Evolutionary conservation across 139 green algal species (phyloP).

Genomic region (Micromonas commoda): DNA sequence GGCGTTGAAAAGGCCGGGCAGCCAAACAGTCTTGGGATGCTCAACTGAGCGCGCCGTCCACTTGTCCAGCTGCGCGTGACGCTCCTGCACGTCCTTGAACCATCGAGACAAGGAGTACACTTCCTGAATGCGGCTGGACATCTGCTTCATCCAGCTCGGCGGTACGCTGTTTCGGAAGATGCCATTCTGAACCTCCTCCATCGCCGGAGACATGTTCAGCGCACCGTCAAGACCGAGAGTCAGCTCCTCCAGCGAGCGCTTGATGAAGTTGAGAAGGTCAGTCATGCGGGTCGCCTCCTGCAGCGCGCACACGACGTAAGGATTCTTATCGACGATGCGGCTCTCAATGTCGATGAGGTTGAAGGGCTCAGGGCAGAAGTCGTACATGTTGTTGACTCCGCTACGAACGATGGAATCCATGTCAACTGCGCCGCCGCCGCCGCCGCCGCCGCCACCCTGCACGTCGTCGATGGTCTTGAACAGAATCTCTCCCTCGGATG

Average conservation of each 20-base stretch:
- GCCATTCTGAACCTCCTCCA: constrained; percentile 64
- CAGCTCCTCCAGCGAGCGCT: constrained; percentile 72
- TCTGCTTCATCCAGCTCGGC: constrained; percentile 63
- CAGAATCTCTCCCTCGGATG: constrained; percentile 68
- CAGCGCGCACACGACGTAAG: constrained; percentile 73
- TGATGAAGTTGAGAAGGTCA: constrained; percentile 68
- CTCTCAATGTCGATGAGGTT: constrained; percentile 78
- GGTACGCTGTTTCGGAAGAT: constrained; percentile 66
- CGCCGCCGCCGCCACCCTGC: constrained; percentile 44
- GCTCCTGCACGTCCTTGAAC: constrained; percentile 64
- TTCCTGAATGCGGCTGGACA: constrained; percentile 75
- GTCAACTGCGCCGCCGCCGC: constrained; percentile 38
- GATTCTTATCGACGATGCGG: constrained; percentile 69
- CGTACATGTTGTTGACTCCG: constrained; percentile 54
- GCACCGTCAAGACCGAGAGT: constrained; percentile 73
- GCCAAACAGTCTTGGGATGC: constrained; percentile 60
- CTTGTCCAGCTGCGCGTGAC: constrained; percentile 62
- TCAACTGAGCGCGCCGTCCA: constrained; percentile 61
- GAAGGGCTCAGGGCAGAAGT: constrained; percentile 62
- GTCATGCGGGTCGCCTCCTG: constrained; percentile 74
- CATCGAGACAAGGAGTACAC: constrained; percentile 61
- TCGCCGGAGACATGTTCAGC: constrained; percentile 77
- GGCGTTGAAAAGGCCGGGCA: constrained; percentile 77
- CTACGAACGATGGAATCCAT: constrained; percentile 51
- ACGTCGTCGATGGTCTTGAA: constrained; percentile 75